Conservation (phyloP, 495 filamentous ascomycete species). For the Halenospora varia region DNA sequence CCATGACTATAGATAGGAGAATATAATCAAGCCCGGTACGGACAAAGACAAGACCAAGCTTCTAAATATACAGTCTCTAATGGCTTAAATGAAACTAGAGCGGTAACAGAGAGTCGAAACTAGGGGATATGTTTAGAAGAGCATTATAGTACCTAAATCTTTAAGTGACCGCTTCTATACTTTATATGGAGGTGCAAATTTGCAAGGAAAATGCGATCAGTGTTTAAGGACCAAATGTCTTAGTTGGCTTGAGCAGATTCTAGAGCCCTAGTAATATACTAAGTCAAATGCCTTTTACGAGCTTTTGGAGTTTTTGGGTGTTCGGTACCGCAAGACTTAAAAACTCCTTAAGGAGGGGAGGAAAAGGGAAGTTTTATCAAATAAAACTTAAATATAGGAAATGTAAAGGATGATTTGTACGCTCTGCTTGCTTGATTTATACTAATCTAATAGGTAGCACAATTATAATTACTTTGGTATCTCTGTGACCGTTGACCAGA, state of each 20-base stretch:
- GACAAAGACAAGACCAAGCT: neutral
- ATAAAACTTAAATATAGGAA: neutral
- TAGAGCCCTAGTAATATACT: neutral
- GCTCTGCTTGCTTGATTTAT: neutral
- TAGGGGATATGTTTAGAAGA: neutral
- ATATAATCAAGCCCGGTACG: neutral
- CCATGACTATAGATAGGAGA: too few species aligned
- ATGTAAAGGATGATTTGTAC: neutral
- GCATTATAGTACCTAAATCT: neutral
- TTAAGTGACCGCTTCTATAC: neutral
- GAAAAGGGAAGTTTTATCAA: neutral
- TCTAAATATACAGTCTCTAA: neutral
- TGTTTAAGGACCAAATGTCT: neutral
- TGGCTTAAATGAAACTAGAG: neutral
- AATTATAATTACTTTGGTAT: neutral
- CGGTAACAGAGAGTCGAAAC: neutral
- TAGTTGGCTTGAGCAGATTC: neutral
- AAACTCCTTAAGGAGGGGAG: neutral
- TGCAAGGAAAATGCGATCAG: neutral
- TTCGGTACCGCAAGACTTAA: neutral
- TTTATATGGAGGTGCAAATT: neutral
- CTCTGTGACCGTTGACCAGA: neutral
- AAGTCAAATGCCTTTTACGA: neutral
- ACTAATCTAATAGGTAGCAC: neutral
- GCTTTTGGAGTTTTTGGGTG: neutral